Evolutionary conservation across 1,284 basidiomycete genomes (phyloP), one percentile per base, ranked within the genome.

Genomic region (Cutaneotrichosporon dermatis): DNA sequence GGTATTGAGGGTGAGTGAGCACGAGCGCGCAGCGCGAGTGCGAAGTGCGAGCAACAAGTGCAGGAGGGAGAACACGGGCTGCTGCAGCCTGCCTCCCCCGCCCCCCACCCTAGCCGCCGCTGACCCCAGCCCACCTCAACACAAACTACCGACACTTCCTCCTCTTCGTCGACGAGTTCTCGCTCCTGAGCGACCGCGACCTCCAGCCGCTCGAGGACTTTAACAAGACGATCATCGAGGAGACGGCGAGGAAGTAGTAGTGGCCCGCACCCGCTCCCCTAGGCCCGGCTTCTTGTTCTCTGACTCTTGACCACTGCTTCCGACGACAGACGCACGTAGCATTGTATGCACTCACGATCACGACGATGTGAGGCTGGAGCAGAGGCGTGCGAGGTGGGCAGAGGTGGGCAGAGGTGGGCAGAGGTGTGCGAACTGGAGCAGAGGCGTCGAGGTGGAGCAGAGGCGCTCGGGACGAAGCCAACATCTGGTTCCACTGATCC

Each of bases 81-180:
- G n/a, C n/a, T n/a, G n/a, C n/a, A n/a, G 25, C 25, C 13, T 13
- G 40, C 33, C 8, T 44, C 37, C 37, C 6, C 37, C 11, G 37
- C 37, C 37, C 11, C 51, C 8, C 6, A 5, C 51, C 40, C 6
- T 15, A 25, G 41, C 36, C 10, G 8, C n/a, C 37, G 48, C 60
- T 63, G 35, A 60, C 33, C 10, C 11, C 69, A 96, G 95, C 95
- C 1, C 96, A 99, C 77, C 83, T 99, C 68, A 99, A 99, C 79
- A 99, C 96, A 3, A 97, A 93, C 74, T 99, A 99, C 78, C 86
- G 92, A 36, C 96, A 99, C 80, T 99, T 99, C 81, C 89, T 97
- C 80, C 82, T 99, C 51, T 98, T 99, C 75, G 86, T 98, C 63
- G 88, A 92, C 69, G 95, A 99, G 91, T 99, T 99, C 78, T 86